These are phyloP conservation scores for Pholiota adiposa DNA, from an alignment of 1,284 basidiomycete species.

Conservation along the genomic window DNA sequence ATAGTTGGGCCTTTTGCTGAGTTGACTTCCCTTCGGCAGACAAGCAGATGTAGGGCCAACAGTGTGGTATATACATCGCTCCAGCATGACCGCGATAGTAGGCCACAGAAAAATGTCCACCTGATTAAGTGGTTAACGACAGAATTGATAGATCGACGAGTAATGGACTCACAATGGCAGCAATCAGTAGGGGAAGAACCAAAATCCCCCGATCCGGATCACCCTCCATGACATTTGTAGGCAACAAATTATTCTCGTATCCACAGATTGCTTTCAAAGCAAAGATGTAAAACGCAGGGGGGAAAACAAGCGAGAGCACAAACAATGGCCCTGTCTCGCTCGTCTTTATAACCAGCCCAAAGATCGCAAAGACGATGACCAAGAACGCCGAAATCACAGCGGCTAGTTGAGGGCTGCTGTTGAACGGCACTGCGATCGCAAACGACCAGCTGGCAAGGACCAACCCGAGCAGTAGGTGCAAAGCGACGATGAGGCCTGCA, in stretches of 20 bases:
- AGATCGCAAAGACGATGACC: slow-evolving; percentile 66
- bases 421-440: slow-evolving; percentile 70
- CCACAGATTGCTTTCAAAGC: slow-evolving; percentile 69
- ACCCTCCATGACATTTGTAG: slow-evolving; percentile 53
- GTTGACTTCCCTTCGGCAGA: not conserved
- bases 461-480: slow-evolving; percentile 74
- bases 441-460: slow-evolving; percentile 73
- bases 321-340: slow-evolving; percentile 53
- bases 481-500: slow-evolving; percentile 60
- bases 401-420: slow-evolving; percentile 74
- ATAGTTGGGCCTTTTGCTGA: not conserved
- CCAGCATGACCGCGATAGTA: slow-evolving; percentile 60
- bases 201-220: slow-evolving; percentile 66
- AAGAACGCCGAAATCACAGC: slow-evolving; percentile 71
- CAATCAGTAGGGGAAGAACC: slow-evolving; percentile 65
- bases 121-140: slow-evolving; percentile 36
- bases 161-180: slow-evolving; percentile 55
- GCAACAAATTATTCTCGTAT: slow-evolving; percentile 61
- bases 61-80: slow-evolving; percentile 55
- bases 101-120: slow-evolving; percentile 77
- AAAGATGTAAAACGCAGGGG: slow-evolving; percentile 79
- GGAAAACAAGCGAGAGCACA: slow-evolving; percentile 73
- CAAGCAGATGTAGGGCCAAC: not conserved
- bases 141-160: not conserved
- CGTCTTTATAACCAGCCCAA: slow-evolving; percentile 59